These are phyloP conservation scores for Yamadazyma membranifaciens DNA, from an alignment of 1,139 yeast genomes.

Conservation along the genomic window DNA sequence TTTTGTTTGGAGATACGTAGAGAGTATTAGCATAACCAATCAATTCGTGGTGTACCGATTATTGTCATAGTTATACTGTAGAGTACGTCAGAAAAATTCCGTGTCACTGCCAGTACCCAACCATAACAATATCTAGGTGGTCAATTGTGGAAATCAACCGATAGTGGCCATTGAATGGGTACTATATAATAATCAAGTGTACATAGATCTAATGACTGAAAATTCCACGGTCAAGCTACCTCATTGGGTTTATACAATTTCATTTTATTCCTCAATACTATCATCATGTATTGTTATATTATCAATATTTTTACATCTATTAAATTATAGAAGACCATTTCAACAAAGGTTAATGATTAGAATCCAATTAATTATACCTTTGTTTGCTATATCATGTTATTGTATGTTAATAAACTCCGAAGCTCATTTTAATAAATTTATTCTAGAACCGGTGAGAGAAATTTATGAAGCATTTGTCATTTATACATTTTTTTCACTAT, in stretches of 20 bases:
- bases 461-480: constrained; percentile 95
- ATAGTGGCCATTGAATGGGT: neutral
- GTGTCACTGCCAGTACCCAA: no score
- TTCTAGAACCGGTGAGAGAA: constrained; percentile 79
- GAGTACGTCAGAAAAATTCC: no score
- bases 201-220: neutral
- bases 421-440: constrained; percentile 34
- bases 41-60: no score
- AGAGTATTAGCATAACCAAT: no score
- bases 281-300: constrained; percentile 33
- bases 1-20: no score
- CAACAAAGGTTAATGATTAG: constrained; percentile 86
- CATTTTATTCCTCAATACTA: constrained; percentile 33
- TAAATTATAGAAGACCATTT: constrained; percentile 81
- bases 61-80: no score
- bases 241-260: constrained; percentile 30
- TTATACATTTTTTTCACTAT: constrained; percentile 82
- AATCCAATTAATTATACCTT: constrained; percentile 67
- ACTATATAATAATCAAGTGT: neutral
- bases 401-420: constrained; percentile 46
- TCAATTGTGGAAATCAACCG: neutral
- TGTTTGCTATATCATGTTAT: constrained; percentile 56
- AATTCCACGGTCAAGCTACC: constrained; percentile 17
- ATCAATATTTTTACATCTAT: constrained; percentile 34
- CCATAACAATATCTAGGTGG: no score